Evolutionary conservation across 2,329 filamentous ascomycete genomes (phyloP).

Genomic region (Arthrobotrys entomopaga): DNA sequence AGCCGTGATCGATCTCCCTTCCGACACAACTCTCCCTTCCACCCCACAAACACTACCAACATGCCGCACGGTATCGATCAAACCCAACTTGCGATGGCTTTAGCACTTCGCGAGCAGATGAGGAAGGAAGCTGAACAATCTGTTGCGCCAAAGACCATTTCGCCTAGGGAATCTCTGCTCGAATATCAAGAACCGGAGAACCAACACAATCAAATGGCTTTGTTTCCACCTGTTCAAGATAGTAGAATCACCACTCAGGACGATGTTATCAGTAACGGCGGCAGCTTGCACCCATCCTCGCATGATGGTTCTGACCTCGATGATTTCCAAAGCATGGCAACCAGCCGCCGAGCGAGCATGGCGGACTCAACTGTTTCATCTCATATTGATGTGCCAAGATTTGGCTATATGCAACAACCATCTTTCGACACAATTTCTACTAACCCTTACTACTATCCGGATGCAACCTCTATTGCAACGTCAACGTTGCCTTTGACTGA

Average conservation of each 20-base stretch:
- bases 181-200: conserved; percentile 80
- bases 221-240: conserved; percentile 70
- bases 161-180: conserved; percentile 88
- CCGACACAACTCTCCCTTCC: conserved; percentile 63
- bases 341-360: conserved; percentile 61
- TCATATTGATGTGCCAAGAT: conserved; percentile 59
- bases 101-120: conserved; percentile 59
- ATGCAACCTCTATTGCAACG: conserved; percentile 21
- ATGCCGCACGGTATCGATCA: conserved; percentile 54
- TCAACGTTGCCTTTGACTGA: conserved; percentile 32
- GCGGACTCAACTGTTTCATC: conserved; percentile 53
- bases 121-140: conserved; percentile 62
- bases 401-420: conserved; percentile 63
- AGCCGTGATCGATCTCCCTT: conserved; percentile 83
- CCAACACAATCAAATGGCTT: conserved; percentile 74
- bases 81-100: conserved; percentile 54
- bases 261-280: conserved; percentile 61
- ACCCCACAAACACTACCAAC: conserved; percentile 55
- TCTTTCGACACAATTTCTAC: conserved; percentile 49
- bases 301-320: conserved; percentile 62
- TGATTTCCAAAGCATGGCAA: conserved; percentile 63
- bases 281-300: conserved; percentile 58
- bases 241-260: conserved; percentile 64
- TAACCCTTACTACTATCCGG: conserved; percentile 44
- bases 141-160: conserved; percentile 81